Percentiles rank a stretch among this genome's conserved stretches.
Evolutionary conservation across 129 eudicot species (phyloP).

Genomic region (Helianthus annuus): DNA sequence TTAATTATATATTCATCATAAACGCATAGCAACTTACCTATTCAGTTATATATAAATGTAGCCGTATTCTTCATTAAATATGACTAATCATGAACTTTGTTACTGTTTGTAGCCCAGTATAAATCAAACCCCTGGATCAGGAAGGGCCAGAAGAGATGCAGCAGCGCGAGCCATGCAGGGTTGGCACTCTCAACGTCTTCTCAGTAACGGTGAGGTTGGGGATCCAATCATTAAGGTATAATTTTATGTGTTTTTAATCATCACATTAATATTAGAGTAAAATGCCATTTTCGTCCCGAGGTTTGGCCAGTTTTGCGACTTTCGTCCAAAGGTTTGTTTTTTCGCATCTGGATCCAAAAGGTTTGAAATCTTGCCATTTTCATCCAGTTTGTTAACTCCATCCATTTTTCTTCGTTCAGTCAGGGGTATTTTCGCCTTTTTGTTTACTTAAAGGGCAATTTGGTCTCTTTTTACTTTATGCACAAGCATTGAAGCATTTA

Average conservation of each 20-base stretch:
- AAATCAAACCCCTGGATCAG: slow-evolving; percentile 74
- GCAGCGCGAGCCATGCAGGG: slow-evolving; percentile 99
- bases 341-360: no score
- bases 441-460: no score
- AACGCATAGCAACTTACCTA: neutral
- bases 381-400: no score
- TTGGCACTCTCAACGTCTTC: slow-evolving; percentile 86
- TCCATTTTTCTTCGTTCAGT: no score
- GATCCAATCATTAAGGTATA: slow-evolving; percentile 86
- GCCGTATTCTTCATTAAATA: neutral
- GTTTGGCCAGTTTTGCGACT: no score
- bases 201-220: slow-evolving; percentile 89
- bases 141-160: slow-evolving; percentile 95
- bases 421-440: no score
- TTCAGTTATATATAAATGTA: neutral
- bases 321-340: no score
- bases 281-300: no score
- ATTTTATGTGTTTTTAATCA: neutral
- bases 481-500: no score
- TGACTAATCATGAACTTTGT: neutral
- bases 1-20: neutral
- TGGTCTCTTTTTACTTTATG: no score
- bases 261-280: neutral
- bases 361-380: no score
- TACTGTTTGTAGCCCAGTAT: slow-evolving; percentile 40